Evolutionary conservation across 495 filamentous ascomycete species (phyloP).

Genomic region (Talaromyces stipitatus): DNA sequence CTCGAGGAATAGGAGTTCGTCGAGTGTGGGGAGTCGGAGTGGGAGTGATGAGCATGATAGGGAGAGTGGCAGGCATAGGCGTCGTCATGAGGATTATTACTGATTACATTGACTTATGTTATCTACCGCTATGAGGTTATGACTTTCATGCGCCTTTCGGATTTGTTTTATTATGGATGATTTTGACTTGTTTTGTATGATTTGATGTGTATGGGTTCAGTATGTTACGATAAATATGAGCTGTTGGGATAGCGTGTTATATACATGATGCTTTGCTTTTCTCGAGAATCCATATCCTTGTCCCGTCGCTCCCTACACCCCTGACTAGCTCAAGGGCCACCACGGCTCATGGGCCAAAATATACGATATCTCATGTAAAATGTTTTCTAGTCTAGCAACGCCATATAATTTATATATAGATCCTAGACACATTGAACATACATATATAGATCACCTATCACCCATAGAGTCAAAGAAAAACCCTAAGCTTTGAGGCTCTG

Average conservation of each 20-base stretch:
- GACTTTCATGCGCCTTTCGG: background rate
- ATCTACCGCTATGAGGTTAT: background rate
- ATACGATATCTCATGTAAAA: too few species aligned
- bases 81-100: background rate
- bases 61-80: background rate
- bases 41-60: background rate
- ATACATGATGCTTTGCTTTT: background rate
- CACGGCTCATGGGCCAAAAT: too few species aligned
- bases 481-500: too few species aligned
- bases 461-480: too few species aligned
- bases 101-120: background rate
- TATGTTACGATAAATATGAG: background rate
- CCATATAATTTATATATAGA: too few species aligned
- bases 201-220: background rate
- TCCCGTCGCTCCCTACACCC: too few species aligned
- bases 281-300: too few species aligned
- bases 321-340: too few species aligned
- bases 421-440: too few species aligned
- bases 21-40: too few species aligned
- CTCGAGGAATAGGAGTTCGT: background rate
- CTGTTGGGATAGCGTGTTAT: background rate
- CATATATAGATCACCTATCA: too few species aligned
- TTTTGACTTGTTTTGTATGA: background rate
- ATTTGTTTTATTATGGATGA: background rate
- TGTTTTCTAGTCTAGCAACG: too few species aligned